Percentiles rank a stretch among this genome's conserved stretches.
Evolutionary conservation across 192 early-diverging fungal species (phyloP).

Genomic region (Rhizophagus clarus): DNA sequence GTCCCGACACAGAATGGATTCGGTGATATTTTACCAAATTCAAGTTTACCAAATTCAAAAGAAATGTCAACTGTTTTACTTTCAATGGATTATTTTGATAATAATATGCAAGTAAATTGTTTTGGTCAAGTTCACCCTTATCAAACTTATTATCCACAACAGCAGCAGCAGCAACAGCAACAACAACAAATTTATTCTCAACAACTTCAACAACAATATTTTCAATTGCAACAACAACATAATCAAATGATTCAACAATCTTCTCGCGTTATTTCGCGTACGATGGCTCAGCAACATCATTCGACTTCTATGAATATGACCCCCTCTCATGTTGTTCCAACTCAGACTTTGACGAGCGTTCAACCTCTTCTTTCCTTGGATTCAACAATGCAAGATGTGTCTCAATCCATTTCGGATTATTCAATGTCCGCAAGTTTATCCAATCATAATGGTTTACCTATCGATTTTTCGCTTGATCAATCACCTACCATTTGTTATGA

Average conservation of each 20-base stretch:
- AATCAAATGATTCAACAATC: not conserved
- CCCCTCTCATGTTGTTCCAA: not conserved
- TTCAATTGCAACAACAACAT: conserved; percentile 13
- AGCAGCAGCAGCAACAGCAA: no score
- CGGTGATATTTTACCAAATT: conserved; percentile 10
- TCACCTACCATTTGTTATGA: not conserved
- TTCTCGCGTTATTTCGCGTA: not conserved
- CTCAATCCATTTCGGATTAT: not conserved
- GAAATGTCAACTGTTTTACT: not conserved
- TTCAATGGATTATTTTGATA: not conserved
- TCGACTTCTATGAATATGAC: not conserved
- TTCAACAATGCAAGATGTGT: not conserved
- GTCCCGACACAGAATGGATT: conserved; percentile 11
- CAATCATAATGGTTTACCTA: not conserved
- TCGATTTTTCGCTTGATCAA: not conserved
- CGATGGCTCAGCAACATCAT: not conserved
- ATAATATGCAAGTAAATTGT: conserved; percentile 1
- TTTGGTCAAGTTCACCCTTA: not conserved
- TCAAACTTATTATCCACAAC: not conserved
- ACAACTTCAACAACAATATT: not conserved
- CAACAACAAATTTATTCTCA: not conserved
- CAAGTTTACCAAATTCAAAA: not conserved
- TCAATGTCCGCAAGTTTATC: not conserved
- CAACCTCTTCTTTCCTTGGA: not conserved
- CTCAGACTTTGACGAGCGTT: not conserved